Percentiles rank a stretch among this genome's conserved stretches.
These are phyloP conservation scores for Coemansia sp. DNA, from an alignment of 192 early-diverging fungal species.

Conservation along the genomic window DNA sequence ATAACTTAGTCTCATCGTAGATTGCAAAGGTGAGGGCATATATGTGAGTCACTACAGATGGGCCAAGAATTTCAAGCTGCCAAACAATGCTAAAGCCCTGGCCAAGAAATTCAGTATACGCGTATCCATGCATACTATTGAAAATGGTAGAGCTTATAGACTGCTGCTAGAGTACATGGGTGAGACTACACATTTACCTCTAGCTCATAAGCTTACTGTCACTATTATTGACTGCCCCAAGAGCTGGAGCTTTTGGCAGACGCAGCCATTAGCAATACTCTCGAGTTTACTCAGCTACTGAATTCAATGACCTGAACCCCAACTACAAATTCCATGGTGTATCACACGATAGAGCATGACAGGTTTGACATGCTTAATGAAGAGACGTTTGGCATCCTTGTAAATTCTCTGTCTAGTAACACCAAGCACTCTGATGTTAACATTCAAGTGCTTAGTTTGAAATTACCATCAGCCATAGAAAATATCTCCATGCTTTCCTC, in stretches of 20 bases:
- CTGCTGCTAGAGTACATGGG: background rate
- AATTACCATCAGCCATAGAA: background rate
- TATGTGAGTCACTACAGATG: background rate
- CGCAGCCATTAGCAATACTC: background rate
- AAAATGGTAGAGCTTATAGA: background rate
- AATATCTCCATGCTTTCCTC: background rate
- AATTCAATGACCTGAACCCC: background rate
- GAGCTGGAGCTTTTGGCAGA: background rate
- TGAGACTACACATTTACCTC: background rate
- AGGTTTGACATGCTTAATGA: too few species aligned
- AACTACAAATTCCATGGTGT: background rate
- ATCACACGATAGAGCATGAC: background rate
- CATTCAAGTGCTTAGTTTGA: background rate
- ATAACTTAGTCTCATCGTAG: background rate
- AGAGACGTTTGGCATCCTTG: background rate
- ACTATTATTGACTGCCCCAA: background rate
- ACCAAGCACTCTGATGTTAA: background rate
- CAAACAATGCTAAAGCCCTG: background rate
- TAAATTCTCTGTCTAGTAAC: background rate
- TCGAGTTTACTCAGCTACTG: background rate
- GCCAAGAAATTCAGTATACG: background rate
- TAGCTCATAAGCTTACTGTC: background rate
- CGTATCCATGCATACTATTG: background rate
- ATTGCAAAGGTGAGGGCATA: too few species aligned
- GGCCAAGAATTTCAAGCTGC: background rate